Base-by-base conservation (phyloP, 805 yeast species). In the Candida boleticola region DNA sequence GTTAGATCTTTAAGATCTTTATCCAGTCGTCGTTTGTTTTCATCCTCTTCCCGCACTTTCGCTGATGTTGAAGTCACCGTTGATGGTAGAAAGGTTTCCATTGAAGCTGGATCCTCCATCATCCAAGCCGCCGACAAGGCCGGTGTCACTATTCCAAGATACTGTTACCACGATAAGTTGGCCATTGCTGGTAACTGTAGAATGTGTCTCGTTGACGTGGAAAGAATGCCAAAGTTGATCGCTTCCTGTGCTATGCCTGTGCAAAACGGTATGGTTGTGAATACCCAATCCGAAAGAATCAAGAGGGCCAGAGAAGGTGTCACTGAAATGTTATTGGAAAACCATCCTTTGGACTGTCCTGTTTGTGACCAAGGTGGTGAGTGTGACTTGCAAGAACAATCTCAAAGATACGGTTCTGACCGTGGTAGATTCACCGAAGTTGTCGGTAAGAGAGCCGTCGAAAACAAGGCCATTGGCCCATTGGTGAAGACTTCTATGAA, bases 341-440 rank as follows among this genome's bases (percentile, higher is more conserved):
- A 88, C 73, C 96, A 87, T 71, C 96, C 96, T 18, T 75, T 87
- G 59, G 96, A 88, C 70, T 87, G 95, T 68, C 96, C 95, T 19
- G 84, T 87, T 42, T 87, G 96, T 66, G 96, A 87, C 68, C 96
- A 87, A 68, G 96, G 95, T 67, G 96, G 96, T 51, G 96, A 87
- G 65, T 87, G 96, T 73, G 96, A 87, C 62, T 76, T 87, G 54
- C 96, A 88, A 70, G 96, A 88, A 60, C 96, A 87, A 71, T 74
- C 88, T 16, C 70, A 82, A 59, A 77, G 93, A 61, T 85, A 85
- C 60, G 96, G 96, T 45, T 68, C 85, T 40, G 96, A 87, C 66
- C 78, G 95, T 49, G 95, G 96, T 51, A 79, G 96, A 63, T 88
- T 84, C 70, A 66, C 74, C 47, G 96, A 87, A 64, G 77, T 86